A percentile compares a stretch with the other conserved stretches of the same genome.
phyloP scores from a whole-genome alignment of 345 rosid genomes.

The Cardiospermum halicacabum region DNA sequence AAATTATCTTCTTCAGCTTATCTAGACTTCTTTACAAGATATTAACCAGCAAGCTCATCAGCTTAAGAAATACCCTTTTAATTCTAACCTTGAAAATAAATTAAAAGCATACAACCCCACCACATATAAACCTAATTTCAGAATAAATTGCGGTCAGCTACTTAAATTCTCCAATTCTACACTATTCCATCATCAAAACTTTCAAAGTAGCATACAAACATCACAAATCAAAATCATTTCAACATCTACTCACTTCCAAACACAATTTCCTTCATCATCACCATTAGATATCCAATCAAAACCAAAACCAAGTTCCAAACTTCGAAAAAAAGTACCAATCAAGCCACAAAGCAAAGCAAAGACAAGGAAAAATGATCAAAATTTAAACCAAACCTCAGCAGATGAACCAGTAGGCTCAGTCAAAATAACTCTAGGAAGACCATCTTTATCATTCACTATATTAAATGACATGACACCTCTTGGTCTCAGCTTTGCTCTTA shows the following conservation, averaged over 20 bases:
- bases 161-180: no score
- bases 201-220: no score
- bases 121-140: no score
- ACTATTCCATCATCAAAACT: no score
- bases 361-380: not conserved
- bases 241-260: slow-evolving; percentile 3
- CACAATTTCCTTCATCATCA: not conserved
- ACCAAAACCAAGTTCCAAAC: not conserved
- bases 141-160: no score
- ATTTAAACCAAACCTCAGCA: slow-evolving; percentile 55
- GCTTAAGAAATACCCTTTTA: not conserved
- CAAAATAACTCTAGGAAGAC: slow-evolving; percentile 59
- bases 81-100: not conserved
- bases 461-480: slow-evolving; percentile 71
- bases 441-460: slow-evolving; percentile 54
- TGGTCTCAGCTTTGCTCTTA: slow-evolving; percentile 37
- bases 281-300: not conserved
- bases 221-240: not conserved
- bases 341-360: not conserved
- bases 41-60: not conserved
- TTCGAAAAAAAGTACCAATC: slow-evolving; percentile 1
- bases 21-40: not conserved
- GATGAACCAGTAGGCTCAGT: slow-evolving; percentile 80
- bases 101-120: no score
- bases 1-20: not conserved